phyloP scores from a whole-genome alignment of 83 land plant genomes.

The Isoetes engelmannii region DNA sequence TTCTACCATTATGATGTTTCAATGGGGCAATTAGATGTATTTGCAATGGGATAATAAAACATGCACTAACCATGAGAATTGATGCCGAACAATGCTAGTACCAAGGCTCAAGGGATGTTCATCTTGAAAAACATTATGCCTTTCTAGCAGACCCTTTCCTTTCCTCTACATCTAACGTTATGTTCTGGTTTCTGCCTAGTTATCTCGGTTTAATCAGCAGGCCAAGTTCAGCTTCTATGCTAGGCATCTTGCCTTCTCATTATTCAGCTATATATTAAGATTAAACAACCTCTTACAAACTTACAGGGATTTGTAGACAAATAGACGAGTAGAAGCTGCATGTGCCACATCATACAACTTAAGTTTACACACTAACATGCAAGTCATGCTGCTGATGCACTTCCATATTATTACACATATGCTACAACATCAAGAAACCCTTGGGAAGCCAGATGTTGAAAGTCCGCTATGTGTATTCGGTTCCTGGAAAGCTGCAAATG shows the following conservation, averaged over 20 bases:
- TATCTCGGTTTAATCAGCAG: slow-evolving; percentile 56
- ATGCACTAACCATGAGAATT: slow-evolving; percentile 54
- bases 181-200: slow-evolving; percentile 41
- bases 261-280: neutral
- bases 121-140: slow-evolving; percentile 54
- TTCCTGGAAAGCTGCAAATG: too few species aligned
- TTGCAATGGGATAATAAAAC: neutral
- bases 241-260: neutral
- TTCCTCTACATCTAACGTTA: slow-evolving; percentile 16
- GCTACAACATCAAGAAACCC: slow-evolving; percentile 57
- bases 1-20: neutral
- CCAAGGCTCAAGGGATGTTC: slow-evolving; percentile 81
- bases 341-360: neutral
- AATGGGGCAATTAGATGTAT: too few species aligned
- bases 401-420: slow-evolving; percentile 63
- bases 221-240: slow-evolving; percentile 2
- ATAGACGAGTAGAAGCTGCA: slow-evolving; percentile 62
- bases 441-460: neutral
- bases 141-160: slow-evolving; percentile 37
- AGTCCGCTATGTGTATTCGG: too few species aligned
- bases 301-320: slow-evolving; percentile 65
- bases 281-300: slow-evolving; percentile 6
- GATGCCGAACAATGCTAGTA: slow-evolving; percentile 61
- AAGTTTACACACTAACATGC: neutral
- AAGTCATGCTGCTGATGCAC: slow-evolving; percentile 12